phyloP scores from a whole-genome alignment of 2,329 filamentous ascomycete species.

The Clonostachys solani region DNA sequence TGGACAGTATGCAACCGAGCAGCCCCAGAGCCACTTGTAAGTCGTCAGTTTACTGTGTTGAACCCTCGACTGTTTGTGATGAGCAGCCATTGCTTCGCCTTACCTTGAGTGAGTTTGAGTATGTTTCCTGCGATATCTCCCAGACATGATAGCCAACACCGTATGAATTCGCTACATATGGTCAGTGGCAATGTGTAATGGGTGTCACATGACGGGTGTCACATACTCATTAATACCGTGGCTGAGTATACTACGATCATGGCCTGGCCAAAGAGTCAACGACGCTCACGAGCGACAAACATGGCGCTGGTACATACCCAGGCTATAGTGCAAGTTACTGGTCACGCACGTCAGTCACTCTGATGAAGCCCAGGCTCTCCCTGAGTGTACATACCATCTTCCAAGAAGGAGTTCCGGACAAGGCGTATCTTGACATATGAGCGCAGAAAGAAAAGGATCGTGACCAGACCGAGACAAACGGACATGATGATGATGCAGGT shows the following conservation, averaged over 20 bases:
- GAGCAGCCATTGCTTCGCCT: too few species aligned
- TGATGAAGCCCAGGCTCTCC: too few species aligned
- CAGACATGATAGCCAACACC: constrained; percentile 14
- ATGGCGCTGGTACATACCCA: constrained; percentile 4
- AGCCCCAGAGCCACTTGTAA: constrained; percentile 17
- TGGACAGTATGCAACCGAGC: constrained; percentile 19
- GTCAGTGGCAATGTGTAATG: constrained; percentile 1
- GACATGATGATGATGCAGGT: constrained; percentile 6
- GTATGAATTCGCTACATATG: constrained; percentile 10
- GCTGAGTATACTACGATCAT: too few species aligned
- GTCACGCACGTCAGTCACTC: constrained; percentile 1
- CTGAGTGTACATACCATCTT: constrained; percentile 1
- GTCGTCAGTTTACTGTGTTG: too few species aligned
- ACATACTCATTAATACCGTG: too few species aligned
- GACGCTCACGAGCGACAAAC: not conserved
- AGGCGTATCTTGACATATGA: constrained; percentile 9
- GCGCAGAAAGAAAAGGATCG: constrained; percentile 4
- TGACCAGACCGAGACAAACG: constrained; percentile 6
- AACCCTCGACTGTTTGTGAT: too few species aligned
- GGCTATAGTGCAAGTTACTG: constrained; percentile 7
- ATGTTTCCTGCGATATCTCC: constrained; percentile 9
- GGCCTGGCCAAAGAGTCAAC: not conserved
- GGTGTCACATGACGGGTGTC: too few species aligned
- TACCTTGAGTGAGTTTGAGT: too few species aligned
- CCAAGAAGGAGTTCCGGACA: not conserved